phyloP scores from a whole-genome alignment of 805 yeast species.

The Metschnikowia kunwiensis region DNA sequence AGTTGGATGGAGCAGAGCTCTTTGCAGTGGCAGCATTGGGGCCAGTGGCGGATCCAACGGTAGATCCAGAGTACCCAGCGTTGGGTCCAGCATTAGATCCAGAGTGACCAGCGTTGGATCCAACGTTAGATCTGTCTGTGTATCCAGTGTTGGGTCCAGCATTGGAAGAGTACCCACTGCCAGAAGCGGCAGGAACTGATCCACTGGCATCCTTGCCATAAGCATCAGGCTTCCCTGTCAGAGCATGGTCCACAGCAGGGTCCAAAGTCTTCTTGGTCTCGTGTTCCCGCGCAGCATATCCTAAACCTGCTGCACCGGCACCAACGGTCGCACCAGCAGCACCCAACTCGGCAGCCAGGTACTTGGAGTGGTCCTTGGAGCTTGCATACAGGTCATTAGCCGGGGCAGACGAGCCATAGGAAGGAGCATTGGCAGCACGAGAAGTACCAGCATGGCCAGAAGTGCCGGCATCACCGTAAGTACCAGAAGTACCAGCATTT shows the following conservation, averaged over 20 bases:
- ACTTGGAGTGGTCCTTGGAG: not conserved
- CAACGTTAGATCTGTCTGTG: too few species aligned
- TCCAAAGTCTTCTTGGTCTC: constrained; percentile 6
- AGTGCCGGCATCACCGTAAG: not conserved
- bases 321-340: constrained; percentile 1
- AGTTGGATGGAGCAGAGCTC: constrained; percentile 19
- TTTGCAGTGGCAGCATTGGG: constrained; percentile 10
- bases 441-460: not conserved
- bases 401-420: not conserved
- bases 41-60: not conserved
- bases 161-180: too few species aligned
- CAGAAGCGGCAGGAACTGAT: not conserved
- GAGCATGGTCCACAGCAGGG: constrained; percentile 1
- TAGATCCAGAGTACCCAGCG: not conserved
- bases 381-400: not conserved
- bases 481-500: not conserved
- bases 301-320: constrained; percentile 8
- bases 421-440: not conserved
- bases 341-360: constrained; percentile 1
- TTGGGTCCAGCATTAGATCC: not conserved
- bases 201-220: not conserved
- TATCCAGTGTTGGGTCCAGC: too few species aligned
- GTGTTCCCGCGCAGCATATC: constrained; percentile 2
- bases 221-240: constrained; percentile 1
- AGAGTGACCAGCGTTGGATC: not conserved